phyloP scores from a whole-genome alignment of 805 yeast species.

The Lachancea kluyveri region DNA sequence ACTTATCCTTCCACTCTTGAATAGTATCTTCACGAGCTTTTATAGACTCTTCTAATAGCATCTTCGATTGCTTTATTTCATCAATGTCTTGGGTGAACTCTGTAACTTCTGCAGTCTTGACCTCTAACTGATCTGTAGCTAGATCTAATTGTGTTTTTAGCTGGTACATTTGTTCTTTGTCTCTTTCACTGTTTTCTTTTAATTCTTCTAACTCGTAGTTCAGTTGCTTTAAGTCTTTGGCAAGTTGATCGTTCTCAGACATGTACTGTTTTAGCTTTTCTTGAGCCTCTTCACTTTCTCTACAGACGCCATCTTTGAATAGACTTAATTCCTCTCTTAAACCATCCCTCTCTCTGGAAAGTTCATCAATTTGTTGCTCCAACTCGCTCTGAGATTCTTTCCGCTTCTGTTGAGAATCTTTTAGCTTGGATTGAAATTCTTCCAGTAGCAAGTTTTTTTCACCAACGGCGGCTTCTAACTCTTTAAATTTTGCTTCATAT shows the following conservation, averaged over 20 bases:
- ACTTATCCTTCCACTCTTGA: slow-evolving; percentile 19
- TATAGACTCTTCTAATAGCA: slow-evolving; percentile 26
- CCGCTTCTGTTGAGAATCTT: slow-evolving; percentile 1
- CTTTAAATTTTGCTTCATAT: too few species aligned
- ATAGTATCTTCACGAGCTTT: slow-evolving; percentile 28
- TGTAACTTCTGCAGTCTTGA: slow-evolving; percentile 33
- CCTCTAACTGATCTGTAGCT: slow-evolving; percentile 30
- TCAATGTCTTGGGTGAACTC: slow-evolving; percentile 30
- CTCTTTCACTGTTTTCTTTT: slow-evolving; percentile 7
- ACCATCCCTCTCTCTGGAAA: slow-evolving; percentile 7
- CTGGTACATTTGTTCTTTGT: slow-evolving; percentile 15
- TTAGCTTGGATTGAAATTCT: slow-evolving; percentile 4
- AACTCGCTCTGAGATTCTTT: slow-evolving; percentile 3
- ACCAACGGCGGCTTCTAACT: neutral
- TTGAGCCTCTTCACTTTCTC: too few species aligned
- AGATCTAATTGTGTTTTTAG: slow-evolving; percentile 19
- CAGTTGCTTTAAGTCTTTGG: too few species aligned
- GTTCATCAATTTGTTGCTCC: slow-evolving; percentile 7
- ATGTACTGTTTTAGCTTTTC: too few species aligned
- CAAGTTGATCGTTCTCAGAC: too few species aligned
- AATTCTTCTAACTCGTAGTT: slow-evolving; percentile 10
- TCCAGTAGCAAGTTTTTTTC: neutral
- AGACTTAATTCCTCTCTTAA: too few species aligned
- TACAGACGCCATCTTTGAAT: too few species aligned
- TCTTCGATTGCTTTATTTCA: slow-evolving; percentile 27